Base-by-base conservation (phyloP, 192 early-diverging fungal species). In the Gryganskiella cystojenkinii region DNA sequence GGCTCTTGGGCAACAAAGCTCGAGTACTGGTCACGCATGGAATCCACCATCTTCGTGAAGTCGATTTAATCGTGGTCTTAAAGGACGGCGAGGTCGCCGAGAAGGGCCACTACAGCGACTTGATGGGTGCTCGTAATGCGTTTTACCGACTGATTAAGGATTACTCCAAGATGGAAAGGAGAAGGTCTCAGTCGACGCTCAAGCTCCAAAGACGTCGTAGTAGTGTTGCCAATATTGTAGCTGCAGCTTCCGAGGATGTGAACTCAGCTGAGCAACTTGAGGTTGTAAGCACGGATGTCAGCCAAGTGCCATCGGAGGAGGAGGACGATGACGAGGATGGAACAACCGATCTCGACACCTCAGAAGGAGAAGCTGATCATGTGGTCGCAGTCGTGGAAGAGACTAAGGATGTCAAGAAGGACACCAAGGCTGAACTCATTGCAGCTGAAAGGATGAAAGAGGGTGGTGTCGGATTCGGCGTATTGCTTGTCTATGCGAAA, bases 1-100 rank as follows among this genome's bases (percentile, higher is more conserved):
- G 94, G 27, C 58, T 95, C 37, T 82, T 96, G 19, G 81, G 84
- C 40, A 82, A 81, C 44, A 93, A 94, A 64, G 80, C 88, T 31
- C 86, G 94, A 27, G 69, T 97, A 33, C 84, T 94, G 45, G 93
- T 93, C 6, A 92, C 92, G 19, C 89, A 89, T 61, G 86, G 85
- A 17, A 88, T 96, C 40, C 87, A 90, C 42, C 90, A 90, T 59
- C 53, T 96, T 8, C 84, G 80, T 44, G 83, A 88, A 42, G 66
- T 83, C 2, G 89, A 94, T 53, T 67, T 76, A 14, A 83, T 93
- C 7, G 54, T 93, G 61, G 69, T 92, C 71, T 67, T 97, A 35
- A 75, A 74, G 44, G 83, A 93, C 9, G 95, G 94, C 6, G 45
- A 62, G 15, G 83, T 94, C 14, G 70, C 50, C 42, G 90, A 92